Evolutionary conservation across 2,329 filamentous ascomycete genomes (phyloP), one percentile per base, ranked within the genome.

Genomic region (Penicillium psychrosexuale): DNA sequence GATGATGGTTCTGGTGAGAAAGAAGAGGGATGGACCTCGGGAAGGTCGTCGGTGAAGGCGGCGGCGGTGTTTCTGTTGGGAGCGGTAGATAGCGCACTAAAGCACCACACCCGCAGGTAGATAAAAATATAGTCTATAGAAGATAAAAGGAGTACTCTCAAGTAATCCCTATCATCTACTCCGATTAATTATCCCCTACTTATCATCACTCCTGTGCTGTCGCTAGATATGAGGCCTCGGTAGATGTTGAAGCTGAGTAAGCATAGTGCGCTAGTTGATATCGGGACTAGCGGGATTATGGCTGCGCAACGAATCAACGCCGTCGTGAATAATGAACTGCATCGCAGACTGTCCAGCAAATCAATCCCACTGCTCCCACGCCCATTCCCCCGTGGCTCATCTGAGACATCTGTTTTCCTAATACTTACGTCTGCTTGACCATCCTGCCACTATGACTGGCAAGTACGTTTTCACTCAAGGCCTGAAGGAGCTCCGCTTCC

Each of bases 401-500:
- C 22, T 51, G 42, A 38, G 40, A 43, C 44, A 27, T 44, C 43
- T 34, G 43, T 46, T 28, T 31, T 28, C 39, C 44, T 47, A 46
- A 38, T 37, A 39, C 28, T 51, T 38, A 40, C 45, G 38, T 43
- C 30, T 46, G 31, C 19, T 44, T 51, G n/a, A 45, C 50, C 47
- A 61, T 50, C 3, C 15, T 22, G 42, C 51, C 59, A 66, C 71
- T 81, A 97, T 97, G 94, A 90, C 91, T 66, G 81, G 83, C 78
- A 96, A 94, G 82, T 97, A 96, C 80, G 90, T 86, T 67, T 99
- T 99, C 79, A 84, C 85, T 66, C 88, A 91, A 76, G 80, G 85
- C 64, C 82, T 99, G 74, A 96, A 91, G 83, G 94, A 99, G 83
- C 83, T 99, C 74, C 89, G 94, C 73, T 99, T 99, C 80, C 83